These are phyloP conservation scores for Cyberlindnera xishuangbannaensis DNA, from an alignment of 805 yeast species.

Conservation along the genomic window DNA sequence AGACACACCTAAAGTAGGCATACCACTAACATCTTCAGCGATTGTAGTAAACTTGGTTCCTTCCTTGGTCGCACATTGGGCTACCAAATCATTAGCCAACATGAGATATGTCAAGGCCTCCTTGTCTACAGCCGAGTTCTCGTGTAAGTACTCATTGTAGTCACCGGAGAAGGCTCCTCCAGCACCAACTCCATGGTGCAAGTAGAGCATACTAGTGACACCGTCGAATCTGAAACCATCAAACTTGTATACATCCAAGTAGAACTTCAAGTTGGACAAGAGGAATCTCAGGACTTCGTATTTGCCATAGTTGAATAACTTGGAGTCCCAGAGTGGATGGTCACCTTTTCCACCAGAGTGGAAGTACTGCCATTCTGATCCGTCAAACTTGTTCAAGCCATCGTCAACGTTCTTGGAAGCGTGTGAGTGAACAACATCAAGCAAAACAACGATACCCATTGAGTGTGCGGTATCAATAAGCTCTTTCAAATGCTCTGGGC, in stretches of 20 bases:
- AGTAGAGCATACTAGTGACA: conserved; percentile 87
- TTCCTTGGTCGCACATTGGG: conserved; percentile 39
- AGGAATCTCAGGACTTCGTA: conserved; percentile 88
- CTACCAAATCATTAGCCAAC: conserved; percentile 80
- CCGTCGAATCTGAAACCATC: conserved; percentile 98
- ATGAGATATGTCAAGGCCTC: conserved; percentile 85
- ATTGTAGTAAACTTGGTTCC: conserved; percentile 59
- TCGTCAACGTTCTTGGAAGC: conserved; percentile 92
- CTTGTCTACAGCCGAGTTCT: conserved; percentile 68
- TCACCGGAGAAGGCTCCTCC: conserved; percentile 84
- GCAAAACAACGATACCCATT: conserved; percentile 75
- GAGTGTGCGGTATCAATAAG: conserved; percentile 89
- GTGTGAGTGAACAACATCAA: conserved; percentile 95
- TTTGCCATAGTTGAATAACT: conserved; percentile 85
- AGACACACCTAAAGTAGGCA: conserved; percentile 88
- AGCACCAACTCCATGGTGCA: conserved; percentile 88
- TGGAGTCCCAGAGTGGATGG: conserved; percentile 95
- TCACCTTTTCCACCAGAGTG: conserved; percentile 87
- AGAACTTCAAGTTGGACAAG: conserved; percentile 78
- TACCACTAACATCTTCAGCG: conserved; percentile 97
- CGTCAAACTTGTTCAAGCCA: conserved; percentile 90
- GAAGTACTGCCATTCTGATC: conserved; percentile 92
- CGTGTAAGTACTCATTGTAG: conserved; percentile 83
- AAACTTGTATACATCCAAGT: conserved; percentile 74
- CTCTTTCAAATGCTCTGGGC: conserved; percentile 92